Conservation (phyloP, 305 asterid species). For the Fraxinus baroniana region DNA sequence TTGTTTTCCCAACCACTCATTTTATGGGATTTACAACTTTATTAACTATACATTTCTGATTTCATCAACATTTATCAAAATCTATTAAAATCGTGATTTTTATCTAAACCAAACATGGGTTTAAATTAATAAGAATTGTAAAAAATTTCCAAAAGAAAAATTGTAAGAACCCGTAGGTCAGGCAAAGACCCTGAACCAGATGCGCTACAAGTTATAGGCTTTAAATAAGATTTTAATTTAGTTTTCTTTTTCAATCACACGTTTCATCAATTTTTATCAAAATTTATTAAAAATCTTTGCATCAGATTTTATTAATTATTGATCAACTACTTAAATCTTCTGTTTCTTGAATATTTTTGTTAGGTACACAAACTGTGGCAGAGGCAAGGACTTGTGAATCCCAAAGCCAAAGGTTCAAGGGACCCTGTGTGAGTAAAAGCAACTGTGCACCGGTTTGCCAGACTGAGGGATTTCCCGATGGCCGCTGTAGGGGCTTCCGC, state of each 20-base stretch:
- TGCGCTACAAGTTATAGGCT: not conserved
- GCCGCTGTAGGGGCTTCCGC: conserved; percentile 59
- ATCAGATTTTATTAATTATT: no score
- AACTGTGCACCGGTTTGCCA: conserved; percentile 64
- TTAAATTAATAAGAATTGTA: no score
- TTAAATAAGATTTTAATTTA: not conserved
- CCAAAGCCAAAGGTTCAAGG: conserved; percentile 48
- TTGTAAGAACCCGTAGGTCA: no score
- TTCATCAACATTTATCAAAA: no score
- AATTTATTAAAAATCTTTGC: no score
- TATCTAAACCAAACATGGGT: not conserved
- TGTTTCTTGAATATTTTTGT: not conserved
- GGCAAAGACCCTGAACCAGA: no score
- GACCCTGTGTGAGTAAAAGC: conserved; percentile 41
- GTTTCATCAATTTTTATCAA: no score
- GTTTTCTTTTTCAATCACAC: not conserved
- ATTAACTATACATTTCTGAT: no score
- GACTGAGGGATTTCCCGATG: conserved; percentile 55
- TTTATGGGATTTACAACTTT: no score
- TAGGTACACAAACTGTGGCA: conserved; percentile 31
- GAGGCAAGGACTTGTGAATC: conserved; percentile 60
- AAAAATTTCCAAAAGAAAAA: no score
- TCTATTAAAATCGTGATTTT: no score
- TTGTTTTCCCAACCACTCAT: no score
- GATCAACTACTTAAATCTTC: not conserved